These are phyloP conservation scores for Cornus kousa DNA, from an alignment of 148 eudicot species.

Conservation along the genomic window DNA sequence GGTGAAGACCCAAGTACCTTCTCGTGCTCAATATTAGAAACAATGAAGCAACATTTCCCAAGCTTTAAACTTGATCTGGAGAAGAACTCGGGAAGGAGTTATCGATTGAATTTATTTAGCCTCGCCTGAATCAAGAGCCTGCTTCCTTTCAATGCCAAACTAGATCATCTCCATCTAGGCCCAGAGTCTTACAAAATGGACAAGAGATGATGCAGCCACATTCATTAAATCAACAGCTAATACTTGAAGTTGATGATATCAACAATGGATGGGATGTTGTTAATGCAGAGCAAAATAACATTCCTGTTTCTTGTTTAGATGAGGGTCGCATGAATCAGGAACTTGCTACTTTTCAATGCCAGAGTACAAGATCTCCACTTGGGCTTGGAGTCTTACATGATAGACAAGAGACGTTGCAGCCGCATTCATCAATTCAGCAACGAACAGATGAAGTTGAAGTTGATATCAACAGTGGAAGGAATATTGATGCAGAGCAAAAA, in stretches of 20 bases:
- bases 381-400: neutral
- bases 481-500: no score
- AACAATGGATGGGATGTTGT: no score
- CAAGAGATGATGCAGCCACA: neutral
- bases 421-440: neutral
- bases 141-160: no score
- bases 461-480: no score
- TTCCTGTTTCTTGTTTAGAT: no score
- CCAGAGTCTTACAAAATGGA: neutral
- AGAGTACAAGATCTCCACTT: neutral
- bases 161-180: no score
- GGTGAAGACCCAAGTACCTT: neutral
- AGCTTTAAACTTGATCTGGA: slow-evolving; percentile 17
- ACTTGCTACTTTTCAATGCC: neutral
- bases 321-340: neutral
- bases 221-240: neutral
- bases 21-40: neutral
- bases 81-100: no score
- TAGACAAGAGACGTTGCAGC: neutral
- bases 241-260: neutral
- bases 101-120: no score
- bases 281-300: no score
- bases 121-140: no score
- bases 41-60: slow-evolving; percentile 12
- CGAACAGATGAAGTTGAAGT: neutral